Evolutionary conservation across 2,329 filamentous ascomycete genomes (phyloP).

Genomic region (Trichoderma guizhouense): DNA sequence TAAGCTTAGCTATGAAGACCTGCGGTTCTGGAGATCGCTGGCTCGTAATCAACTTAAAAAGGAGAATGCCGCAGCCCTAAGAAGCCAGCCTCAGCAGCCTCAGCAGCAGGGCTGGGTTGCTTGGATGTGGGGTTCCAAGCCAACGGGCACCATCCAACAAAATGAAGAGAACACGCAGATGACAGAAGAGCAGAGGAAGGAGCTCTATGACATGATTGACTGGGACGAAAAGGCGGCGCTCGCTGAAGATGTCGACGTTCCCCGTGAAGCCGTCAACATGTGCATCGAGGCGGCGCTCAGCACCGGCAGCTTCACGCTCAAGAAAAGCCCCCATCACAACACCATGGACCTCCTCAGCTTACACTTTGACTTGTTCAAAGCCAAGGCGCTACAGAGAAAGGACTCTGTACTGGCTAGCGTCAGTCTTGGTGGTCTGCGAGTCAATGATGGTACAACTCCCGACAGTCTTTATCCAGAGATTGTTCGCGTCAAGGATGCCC

Average conservation of each 20-base stretch:
- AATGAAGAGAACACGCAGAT: conserved; percentile 75
- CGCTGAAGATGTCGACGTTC: conserved; percentile 81
- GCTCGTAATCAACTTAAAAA: conserved; percentile 93
- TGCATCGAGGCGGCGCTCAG: conserved; percentile 90
- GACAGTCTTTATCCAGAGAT: conserved; percentile 92
- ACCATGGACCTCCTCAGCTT: conserved; percentile 80
- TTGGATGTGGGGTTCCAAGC: conserved; percentile 87
- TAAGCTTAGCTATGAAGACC: conserved; percentile 89
- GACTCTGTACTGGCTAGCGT: conserved; percentile 88
- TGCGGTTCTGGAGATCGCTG: conserved; percentile 94
- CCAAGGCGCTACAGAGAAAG: conserved; percentile 82
- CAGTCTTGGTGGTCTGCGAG: conserved; percentile 84
- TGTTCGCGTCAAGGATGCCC: conserved; percentile 87
- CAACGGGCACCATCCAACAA: conserved; percentile 56
- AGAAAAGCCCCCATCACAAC: conserved; percentile 61
- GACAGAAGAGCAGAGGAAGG: conserved; percentile 92
- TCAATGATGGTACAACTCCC: conserved; percentile 93
- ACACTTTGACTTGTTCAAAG: conserved; percentile 91
- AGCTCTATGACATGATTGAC: conserved; percentile 95
- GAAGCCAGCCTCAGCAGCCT: conserved; percentile 51
- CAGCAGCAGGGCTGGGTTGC: conserved; percentile 83
- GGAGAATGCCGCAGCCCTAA: conserved; percentile 87
- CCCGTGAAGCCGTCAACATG: conserved; percentile 87
- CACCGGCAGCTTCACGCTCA: conserved; percentile 92
- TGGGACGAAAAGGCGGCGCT: conserved; percentile 96